Evolutionary conservation across 2,329 filamentous ascomycete genomes (phyloP).

Genomic region (Colletotrichum sp.): DNA sequence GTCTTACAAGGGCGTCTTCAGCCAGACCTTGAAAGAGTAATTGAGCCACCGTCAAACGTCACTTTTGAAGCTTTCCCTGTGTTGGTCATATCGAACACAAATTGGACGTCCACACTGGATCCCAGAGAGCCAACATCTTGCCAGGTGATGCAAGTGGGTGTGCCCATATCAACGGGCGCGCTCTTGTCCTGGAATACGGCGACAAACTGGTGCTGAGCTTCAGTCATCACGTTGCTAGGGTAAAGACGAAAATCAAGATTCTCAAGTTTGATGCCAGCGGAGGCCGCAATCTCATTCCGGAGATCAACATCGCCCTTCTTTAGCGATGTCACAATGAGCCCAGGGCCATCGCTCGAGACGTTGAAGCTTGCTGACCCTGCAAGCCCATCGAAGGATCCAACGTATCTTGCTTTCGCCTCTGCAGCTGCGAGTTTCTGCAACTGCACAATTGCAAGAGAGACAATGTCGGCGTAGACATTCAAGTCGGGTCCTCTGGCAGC

Average conservation of each 20-base stretch:
- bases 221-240: constrained; percentile 30
- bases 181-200: constrained; percentile 34
- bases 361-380: neutral
- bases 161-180: constrained; percentile 33
- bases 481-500: constrained; percentile 29
- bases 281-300: constrained; percentile 21
- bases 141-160: constrained; percentile 38
- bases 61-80: neutral
- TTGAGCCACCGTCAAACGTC: neutral
- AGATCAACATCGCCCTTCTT: constrained; percentile 20
- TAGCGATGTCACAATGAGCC: constrained; percentile 28
- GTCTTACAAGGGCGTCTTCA: neutral
- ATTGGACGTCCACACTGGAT: neutral
- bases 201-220: constrained; percentile 29
- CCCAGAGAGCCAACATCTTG: constrained; percentile 6
- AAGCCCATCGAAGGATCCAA: constrained; percentile 10
- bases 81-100: neutral
- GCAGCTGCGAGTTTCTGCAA: constrained; percentile 20
- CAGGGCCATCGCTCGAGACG: constrained; percentile 24
- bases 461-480: constrained; percentile 37
- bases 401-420: constrained; percentile 22
- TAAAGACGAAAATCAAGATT: constrained; percentile 34
- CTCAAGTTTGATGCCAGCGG: constrained; percentile 21
- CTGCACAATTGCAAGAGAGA: constrained; percentile 25
- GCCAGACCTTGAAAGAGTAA: neutral